phyloP scores from a whole-genome alignment of 495 filamentous ascomycete genomes.

The Articulospora tetracladia region DNA sequence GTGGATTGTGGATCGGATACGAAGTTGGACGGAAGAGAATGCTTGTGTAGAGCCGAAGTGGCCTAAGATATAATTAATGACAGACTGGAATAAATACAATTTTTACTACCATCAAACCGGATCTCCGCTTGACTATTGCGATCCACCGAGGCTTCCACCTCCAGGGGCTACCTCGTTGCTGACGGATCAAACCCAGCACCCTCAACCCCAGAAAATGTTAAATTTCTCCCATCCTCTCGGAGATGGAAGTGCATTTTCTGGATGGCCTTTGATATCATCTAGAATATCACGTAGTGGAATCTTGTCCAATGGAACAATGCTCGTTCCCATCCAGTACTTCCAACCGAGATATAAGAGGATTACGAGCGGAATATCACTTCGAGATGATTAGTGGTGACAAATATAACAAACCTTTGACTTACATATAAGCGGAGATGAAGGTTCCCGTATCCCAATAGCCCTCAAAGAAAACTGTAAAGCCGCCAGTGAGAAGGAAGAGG shows the following conservation, averaged over 20 bases:
- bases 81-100: background rate
- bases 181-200: too few species aligned
- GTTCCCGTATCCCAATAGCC: constrained; percentile 42
- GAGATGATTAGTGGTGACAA: background rate
- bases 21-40: constrained; percentile 5
- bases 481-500: constrained; percentile 41
- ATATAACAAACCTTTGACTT: constrained; percentile 15
- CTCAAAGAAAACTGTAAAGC: constrained; percentile 42
- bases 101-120: background rate
- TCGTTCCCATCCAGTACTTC: constrained; percentile 48
- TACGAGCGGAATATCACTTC: constrained; percentile 52
- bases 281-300: constrained; percentile 44
- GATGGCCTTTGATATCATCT: constrained; percentile 29
- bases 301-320: constrained; percentile 45
- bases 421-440: constrained; percentile 49
- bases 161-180: too few species aligned
- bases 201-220: constrained; percentile 9
- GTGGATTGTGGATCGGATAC: constrained; percentile 14
- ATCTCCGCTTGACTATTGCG: too few species aligned
- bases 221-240: background rate
- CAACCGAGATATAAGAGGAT: constrained; percentile 43
- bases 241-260: constrained; percentile 26
- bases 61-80: background rate
- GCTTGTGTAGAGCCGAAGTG: constrained; percentile 5
- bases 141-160: too few species aligned